phyloP scores from a whole-genome alignment of 441 rosid species.

The Geranium incanum region DNA sequence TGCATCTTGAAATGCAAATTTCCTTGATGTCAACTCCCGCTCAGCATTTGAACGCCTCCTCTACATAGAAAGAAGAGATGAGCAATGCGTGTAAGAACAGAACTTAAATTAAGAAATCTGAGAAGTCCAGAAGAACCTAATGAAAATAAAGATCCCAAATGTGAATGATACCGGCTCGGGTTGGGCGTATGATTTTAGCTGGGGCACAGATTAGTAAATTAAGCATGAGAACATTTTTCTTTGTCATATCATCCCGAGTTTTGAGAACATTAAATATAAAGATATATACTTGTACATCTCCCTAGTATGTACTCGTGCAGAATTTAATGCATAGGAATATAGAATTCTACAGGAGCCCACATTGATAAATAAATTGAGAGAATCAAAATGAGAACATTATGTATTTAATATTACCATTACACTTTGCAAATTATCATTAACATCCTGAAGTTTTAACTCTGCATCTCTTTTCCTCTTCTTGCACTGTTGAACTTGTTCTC shows the following conservation, averaged over 20 bases:
- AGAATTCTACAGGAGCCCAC: not conserved
- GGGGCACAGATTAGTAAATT: conserved; percentile 6
- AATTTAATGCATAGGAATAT: conserved; percentile 12
- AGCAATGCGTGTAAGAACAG: not conserved
- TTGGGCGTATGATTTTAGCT: conserved; percentile 6
- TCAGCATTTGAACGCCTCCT: conserved; percentile 47
- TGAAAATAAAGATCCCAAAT: not conserved
- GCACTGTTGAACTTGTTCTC: conserved; percentile 41
- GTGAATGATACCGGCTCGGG: not conserved
- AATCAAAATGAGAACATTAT: not conserved
- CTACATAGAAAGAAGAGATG: conserved; percentile 33
- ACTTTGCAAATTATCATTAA: conserved; percentile 32
- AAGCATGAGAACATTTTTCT: conserved; percentile 6
- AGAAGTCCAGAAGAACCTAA: conserved; percentile 1
- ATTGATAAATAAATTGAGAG: not conserved
- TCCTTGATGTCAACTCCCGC: conserved; percentile 39
- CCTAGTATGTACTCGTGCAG: not conserved
- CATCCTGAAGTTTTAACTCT: conserved; percentile 43
- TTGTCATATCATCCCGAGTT: not conserved
- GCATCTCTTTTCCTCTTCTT: conserved; percentile 53
- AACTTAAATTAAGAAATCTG: conserved; percentile 1
- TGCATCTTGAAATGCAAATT: conserved; percentile 50
- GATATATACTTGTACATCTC: not conserved
- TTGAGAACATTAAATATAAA: not conserved
- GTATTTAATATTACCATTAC: conserved; percentile 44